Percentiles rank a stretch among this genome's conserved stretches.
Conservation (phyloP, 108 stramenopile genomes). For the Mayamaea pseudoterrestris region DNA sequence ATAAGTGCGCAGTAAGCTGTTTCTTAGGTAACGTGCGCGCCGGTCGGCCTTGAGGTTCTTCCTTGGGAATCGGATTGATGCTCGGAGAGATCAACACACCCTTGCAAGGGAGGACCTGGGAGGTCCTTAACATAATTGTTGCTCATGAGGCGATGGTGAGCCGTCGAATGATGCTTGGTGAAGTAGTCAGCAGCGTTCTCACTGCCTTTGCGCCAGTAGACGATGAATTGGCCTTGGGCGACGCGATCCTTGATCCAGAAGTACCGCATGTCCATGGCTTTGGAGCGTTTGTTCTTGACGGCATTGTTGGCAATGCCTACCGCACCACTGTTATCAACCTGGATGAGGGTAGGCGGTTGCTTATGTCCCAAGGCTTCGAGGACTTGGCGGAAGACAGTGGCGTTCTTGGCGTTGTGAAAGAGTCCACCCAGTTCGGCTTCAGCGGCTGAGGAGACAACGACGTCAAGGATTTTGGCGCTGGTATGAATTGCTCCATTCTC, state of each 20-base stretch:
- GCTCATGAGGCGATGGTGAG: conserved; percentile 10
- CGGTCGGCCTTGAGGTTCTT: no score
- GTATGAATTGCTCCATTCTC: conserved; percentile 4
- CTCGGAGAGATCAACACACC: no score
- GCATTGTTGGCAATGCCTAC: conserved; percentile 19
- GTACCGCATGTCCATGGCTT: conserved; percentile 21
- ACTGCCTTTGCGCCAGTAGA: conserved; percentile 22
- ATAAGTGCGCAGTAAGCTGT: no score
- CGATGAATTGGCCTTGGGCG: conserved; percentile 17
- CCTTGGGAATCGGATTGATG: no score
- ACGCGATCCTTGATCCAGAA: conserved; percentile 23
- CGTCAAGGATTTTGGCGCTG: neutral
- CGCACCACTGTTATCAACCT: conserved; percentile 28
- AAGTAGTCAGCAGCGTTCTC: conserved; percentile 21
- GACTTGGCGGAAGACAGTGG: conserved; percentile 3
- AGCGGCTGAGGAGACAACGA: conserved; percentile 20
- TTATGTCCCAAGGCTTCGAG: conserved; percentile 24
- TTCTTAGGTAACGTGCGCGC: no score
- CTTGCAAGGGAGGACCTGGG: no score
- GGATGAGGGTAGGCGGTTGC: conserved; percentile 24
- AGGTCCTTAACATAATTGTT: no score
- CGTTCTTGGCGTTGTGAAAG: conserved; percentile 21
- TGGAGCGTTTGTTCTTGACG: conserved; percentile 8
- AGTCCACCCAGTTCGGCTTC: conserved; percentile 29
- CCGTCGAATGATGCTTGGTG: conserved; percentile 13